Base-by-base conservation (phyloP, 2,329 filamentous ascomycete species). In the Dendryphion nanum region DNA sequence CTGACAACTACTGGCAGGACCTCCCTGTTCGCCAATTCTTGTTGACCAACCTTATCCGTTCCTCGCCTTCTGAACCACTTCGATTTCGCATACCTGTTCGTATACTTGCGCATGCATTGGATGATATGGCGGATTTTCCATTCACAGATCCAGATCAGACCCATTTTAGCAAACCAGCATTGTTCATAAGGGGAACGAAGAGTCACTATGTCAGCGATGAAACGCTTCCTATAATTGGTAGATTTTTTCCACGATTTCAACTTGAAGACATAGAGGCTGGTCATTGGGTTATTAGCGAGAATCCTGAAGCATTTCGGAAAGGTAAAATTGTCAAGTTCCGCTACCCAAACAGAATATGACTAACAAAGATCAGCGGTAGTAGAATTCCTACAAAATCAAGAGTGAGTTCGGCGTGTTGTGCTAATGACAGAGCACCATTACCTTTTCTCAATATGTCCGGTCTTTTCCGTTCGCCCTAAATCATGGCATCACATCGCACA, bases 241-340 rank as follows among this genome's bases (percentile, higher is more conserved):
- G 81, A 46, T 93, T 94, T 68, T 95, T 95, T 58, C 89, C 89
- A 8, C 73, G 74, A 17, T 95, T 93, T 57, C 70, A 79, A 59
- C 57, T 93, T 19, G 79, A 74, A 33, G 85, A 91, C 66, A 70
- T 95, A 20, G 83, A 93, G 24, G 78, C 83, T 6, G 89, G 89
- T 0, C 89, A 95, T 64, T 95, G 89, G 89, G 72, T 95, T 4
- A 89, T 91, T 45, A 88, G 86, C n/a, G 89, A 95, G 71, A 83
- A 89, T 53, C 88, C 89, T 0, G 81, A 89, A 57, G 82, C 75
- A 7, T 95, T 95, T 50, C 79, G 83, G 58, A 71, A 78, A 74
- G 83, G 86, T 89, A 26, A 26, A 26, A 26, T 30, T 15, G 13
- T 30, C 29, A 35, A 5, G 18, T 38, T 26, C 10, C n/a, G n/a